Evolutionary conservation across 352 stramenopile species (phyloP).

Genomic region (Aphanomyces astaci): DNA sequence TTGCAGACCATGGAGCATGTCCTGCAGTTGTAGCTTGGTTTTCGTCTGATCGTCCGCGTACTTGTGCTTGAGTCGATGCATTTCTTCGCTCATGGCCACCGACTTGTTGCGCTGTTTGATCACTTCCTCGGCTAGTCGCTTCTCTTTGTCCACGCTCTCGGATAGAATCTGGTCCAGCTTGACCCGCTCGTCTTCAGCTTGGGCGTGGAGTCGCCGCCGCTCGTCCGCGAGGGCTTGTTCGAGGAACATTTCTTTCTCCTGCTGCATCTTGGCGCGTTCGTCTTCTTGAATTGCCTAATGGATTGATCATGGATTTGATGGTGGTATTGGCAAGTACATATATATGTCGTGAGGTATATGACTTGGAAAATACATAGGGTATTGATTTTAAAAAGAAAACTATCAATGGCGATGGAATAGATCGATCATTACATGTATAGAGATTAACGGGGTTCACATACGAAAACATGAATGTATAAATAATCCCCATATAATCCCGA

Average conservation of each 20-base stretch:
- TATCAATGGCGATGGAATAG: no score
- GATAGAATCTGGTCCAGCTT: constrained; percentile 38
- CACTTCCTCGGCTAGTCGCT: constrained; percentile 67
- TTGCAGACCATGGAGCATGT: constrained; percentile 46
- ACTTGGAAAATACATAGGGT: no score
- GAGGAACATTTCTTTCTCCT: constrained; percentile 53
- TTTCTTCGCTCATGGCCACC: constrained; percentile 47
- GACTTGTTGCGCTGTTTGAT: constrained; percentile 45
- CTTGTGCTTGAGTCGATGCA: constrained; percentile 47
- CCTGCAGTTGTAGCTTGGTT: constrained; percentile 35
- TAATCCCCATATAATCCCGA: no score
- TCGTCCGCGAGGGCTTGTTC: constrained; percentile 58
- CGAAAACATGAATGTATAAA: no score
- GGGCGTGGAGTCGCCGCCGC: constrained; percentile 40
- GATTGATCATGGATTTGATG: no score
- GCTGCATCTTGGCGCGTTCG: constrained; percentile 75
- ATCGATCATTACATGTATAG: no score
- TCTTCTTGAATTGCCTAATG: constrained; percentile 72
- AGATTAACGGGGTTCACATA: no score
- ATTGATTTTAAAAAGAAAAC: no score
- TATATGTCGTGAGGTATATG: no score
- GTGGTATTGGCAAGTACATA: no score
- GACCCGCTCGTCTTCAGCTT: constrained; percentile 55
- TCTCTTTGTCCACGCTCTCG: constrained; percentile 62
- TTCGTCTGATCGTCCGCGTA: constrained; percentile 49